Evolutionary conservation across 176 grass and related monocot genomes (phyloP).

Genomic region (Triticum urartu): DNA sequence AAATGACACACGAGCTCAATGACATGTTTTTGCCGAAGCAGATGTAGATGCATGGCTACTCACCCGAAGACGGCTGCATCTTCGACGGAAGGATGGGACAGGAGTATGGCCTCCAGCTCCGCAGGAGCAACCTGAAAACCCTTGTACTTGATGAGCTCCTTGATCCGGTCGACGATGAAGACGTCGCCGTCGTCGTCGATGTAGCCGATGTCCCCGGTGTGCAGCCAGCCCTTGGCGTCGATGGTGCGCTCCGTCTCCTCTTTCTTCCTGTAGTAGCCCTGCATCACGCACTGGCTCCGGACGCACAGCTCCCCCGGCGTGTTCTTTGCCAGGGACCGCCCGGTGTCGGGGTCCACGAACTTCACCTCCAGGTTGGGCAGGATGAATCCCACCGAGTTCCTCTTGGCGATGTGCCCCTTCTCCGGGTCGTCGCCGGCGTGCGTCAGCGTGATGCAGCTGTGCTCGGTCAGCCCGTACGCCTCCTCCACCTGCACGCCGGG

Average conservation of each 20-base stretch:
- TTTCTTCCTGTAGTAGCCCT: conserved; percentile 74
- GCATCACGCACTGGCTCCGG: conserved; percentile 83
- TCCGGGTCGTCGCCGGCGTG: conserved; percentile 51
- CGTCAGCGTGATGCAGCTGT: conserved; percentile 90
- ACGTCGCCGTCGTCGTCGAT: conserved; percentile 90
- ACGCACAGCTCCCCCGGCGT: conserved; percentile 73
- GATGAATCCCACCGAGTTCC: conserved; percentile 81
- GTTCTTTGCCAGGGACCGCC: conserved; percentile 68
- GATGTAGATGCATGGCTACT: neutral
- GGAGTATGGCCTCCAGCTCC: conserved; percentile 83
- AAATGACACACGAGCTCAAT: neutral
- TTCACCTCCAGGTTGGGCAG: conserved; percentile 92
- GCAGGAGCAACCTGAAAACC: conserved; percentile 89
- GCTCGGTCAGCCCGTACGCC: conserved; percentile 89
- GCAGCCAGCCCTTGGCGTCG: conserved; percentile 72
- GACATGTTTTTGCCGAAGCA: neutral
- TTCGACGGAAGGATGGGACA: conserved; percentile 68
- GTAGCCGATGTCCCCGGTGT: conserved; percentile 87
- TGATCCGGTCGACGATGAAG: conserved; percentile 82
- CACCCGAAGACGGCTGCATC: conserved; percentile 83
- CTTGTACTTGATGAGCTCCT: conserved; percentile 98
- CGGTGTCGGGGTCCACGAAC: conserved; percentile 69
- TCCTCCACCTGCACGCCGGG: conserved; percentile 75
- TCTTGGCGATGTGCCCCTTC: conserved; percentile 48
- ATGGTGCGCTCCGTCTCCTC: conserved; percentile 82